These are phyloP conservation scores for Gamsiella multidivaricata DNA, from an alignment of 192 early-diverging fungal genomes.

Conservation along the genomic window DNA sequence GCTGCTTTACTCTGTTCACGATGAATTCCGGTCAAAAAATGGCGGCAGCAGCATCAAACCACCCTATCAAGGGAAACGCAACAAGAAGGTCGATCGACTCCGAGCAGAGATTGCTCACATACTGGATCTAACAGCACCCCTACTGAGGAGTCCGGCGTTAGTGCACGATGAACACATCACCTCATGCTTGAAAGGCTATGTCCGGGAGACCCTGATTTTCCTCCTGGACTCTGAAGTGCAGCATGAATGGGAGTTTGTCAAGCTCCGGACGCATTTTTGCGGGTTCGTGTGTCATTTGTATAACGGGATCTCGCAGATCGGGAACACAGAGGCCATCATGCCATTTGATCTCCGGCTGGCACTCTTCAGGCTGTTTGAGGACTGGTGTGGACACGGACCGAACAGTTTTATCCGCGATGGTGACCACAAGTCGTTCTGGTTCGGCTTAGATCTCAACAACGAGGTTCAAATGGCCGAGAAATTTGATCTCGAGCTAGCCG, in stretches of 20 bases:
- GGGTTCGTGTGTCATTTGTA: slow-evolving; percentile 89
- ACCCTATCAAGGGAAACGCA: slow-evolving; percentile 65
- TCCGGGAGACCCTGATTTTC: slow-evolving; percentile 82
- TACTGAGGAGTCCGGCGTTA: slow-evolving; percentile 66
- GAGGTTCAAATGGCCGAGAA: slow-evolving; percentile 83
- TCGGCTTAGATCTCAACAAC: slow-evolving; percentile 69
- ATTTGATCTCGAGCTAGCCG: slow-evolving; percentile 77
- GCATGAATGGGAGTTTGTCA: slow-evolving; percentile 88
- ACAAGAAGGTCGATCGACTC: slow-evolving; percentile 73
- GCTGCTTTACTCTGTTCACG: slow-evolving; percentile 64
- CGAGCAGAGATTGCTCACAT: slow-evolving; percentile 80
- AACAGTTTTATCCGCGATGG: slow-evolving; percentile 66
- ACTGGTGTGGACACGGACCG: slow-evolving; percentile 91
- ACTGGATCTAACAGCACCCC: slow-evolving; percentile 73
- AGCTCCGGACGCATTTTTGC: slow-evolving; percentile 90
- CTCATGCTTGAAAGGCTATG: slow-evolving; percentile 74
- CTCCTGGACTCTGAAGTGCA: slow-evolving; percentile 81
- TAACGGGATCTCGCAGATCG: slow-evolving; percentile 68
- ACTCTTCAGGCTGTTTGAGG: slow-evolving; percentile 88
- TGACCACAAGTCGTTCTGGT: slow-evolving; percentile 71
- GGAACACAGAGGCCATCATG: slow-evolving; percentile 63
- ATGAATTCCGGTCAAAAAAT: slow-evolving; percentile 68
- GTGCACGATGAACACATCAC: slow-evolving; percentile 72
- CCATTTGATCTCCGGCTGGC: slow-evolving; percentile 81
- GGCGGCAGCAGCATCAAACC: slow-evolving; percentile 54